Base-by-base conservation (phyloP, 1,284 basidiomycete genomes). In the Trichosporon sp. region DNA sequence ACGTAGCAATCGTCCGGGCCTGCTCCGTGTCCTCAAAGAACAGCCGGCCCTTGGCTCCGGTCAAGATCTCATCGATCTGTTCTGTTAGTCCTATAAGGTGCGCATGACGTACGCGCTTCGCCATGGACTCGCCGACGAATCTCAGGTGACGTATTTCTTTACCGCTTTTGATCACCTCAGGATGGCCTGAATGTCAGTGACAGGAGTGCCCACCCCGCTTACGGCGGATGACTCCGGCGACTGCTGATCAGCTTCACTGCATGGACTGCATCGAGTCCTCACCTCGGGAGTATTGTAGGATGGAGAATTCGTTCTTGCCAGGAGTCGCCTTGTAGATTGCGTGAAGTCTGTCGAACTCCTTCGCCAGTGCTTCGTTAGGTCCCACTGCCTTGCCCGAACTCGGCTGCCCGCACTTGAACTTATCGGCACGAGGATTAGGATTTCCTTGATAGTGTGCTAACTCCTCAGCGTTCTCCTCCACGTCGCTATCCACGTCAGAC, bases 71-170 rank as follows among this genome's bases (percentile, higher is more conserved):
- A 60, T 76, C 73, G 49, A 81, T 77, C 78, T 79, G 63, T 9
- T 2, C 9, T 16, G 60, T 58, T 23, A 63, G 57, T 58, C 31
- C 13, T 6, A 29, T n/a, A 9, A 13, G 0, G 5, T 7, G 44
- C 27, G 23, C 16, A 0, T 0, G 23, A 33, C 78, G 32, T 40
- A 89, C 90, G 82, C 93, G 91, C 23, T 82, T 73, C 1, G 90
- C 90, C 0, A 91, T 89, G 74, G 86, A 89, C 33, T 85, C 82
- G 0, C 90, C 91, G 8, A 93, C 84, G 1, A 88, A 87, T 13
- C 78, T 81, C 57, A 94, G 84, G 8, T 81, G 79, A 14, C 80
- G 76, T 1, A 91, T 91, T 70, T 94, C 86, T 11, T 83, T 82
- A 40, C 83, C 82, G 0, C 84, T 85, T 58, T 78, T 83, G 69